Evolutionary conservation across 441 rosid genomes (phyloP), one percentile per base, ranked within the genome.

Genomic region (Breynia disticha): DNA sequence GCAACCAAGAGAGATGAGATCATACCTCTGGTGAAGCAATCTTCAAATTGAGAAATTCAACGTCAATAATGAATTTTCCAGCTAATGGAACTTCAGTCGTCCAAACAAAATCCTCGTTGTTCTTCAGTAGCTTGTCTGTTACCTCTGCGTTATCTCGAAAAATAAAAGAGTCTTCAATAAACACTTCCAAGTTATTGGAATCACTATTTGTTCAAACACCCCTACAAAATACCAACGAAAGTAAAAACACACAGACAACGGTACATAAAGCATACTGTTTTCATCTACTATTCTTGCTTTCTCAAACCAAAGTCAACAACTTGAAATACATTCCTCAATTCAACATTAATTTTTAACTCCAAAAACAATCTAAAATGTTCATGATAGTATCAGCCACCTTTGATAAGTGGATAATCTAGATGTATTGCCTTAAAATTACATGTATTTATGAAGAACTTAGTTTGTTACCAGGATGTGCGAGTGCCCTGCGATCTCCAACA

Each of bases 1-100:
- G 35, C 35, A 28, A 41, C 9, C 44, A 49, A 60, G 47, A 41
- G 17, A 52, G 43, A 18, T n/a, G 22, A 42, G 66, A 42, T 56
- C 84, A 60, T 71, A 90, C 95, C 49, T 72, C 72, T 49, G 76
- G 79, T 62, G 90, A 75, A 55, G 78, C 66, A 53, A 76, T 74
- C 72, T 90, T 90, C 50, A 90, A 71, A 65, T 90, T 89, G 19
- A 87, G 83, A 58, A 90, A 90, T 56, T 87, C 98, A 9, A 85
- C 82, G 53, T 90, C 98, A 11, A 87, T 85, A 63, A 85, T 83
- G 77, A 83, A 68, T 76, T 79, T 87, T 20, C 96, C 98, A 0
- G 84, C 75, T 32, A 85, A 72, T 10, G 96, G 95, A 60, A 78
- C 79, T 46, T 87, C 95, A 59, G 85, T 60, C 0, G 72, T 74